Evolutionary conservation across 179 eudicot genomes (phyloP).

Genomic region (Nepenthes alata): DNA sequence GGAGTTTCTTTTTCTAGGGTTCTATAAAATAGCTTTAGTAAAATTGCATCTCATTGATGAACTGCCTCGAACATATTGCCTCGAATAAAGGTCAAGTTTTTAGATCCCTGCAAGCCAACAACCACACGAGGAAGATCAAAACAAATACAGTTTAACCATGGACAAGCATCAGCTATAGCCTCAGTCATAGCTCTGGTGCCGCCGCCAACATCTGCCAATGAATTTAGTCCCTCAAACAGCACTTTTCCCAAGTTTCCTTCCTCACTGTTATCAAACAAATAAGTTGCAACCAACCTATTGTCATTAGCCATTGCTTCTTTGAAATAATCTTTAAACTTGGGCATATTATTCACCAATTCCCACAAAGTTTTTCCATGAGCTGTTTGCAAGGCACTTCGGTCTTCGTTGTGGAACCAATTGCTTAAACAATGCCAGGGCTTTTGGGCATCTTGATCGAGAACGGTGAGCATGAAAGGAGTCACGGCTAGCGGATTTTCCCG

Average conservation of each 20-base stretch:
- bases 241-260: not conserved
- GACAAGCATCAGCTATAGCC: not conserved
- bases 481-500: constrained; percentile 7
- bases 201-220: not conserved
- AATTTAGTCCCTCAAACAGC: not conserved
- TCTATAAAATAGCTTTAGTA: not conserved
- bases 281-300: not conserved
- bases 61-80: constrained; percentile 2
- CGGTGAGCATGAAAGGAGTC: not conserved
- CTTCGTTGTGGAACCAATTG: constrained; percentile 7
- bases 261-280: no score
- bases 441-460: constrained; percentile 3
- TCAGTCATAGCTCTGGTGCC: not conserved
- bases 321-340: not conserved
- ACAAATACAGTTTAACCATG: not conserved
- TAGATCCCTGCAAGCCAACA: not conserved
- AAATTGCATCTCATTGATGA: not conserved
- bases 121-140: not conserved
- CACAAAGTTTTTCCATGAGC: not conserved
- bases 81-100: not conserved
- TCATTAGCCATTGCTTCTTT: constrained; percentile 1
- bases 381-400: not conserved
- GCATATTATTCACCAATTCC: not conserved
- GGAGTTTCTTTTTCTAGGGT: no score
- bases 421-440: constrained; percentile 13